Conservation (phyloP, 345 rosid genomes). For the Kernera saxatilis region DNA sequence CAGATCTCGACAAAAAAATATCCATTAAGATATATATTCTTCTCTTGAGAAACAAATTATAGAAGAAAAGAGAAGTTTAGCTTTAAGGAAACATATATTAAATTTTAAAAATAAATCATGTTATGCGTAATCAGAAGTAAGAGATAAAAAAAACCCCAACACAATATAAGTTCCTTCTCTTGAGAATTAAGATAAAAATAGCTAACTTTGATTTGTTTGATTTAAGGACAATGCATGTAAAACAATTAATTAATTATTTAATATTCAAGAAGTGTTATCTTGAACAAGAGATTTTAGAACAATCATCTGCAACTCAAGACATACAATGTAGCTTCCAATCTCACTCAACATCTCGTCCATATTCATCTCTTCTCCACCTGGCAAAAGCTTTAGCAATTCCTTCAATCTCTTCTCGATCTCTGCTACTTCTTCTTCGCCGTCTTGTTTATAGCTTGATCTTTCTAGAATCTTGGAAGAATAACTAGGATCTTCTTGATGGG, state of each 20-base stretch:
- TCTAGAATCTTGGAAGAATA: background rate
- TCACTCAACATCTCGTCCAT: constrained; percentile 31
- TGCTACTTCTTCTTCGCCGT: background rate
- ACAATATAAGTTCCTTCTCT: background rate
- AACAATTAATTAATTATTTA: background rate
- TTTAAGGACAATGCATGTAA: background rate
- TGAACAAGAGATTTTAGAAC: constrained; percentile 28
- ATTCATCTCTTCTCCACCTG: constrained; percentile 38
- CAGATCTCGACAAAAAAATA: too few relatives aligned
- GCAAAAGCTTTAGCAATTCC: constrained; percentile 30
- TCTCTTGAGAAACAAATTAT: background rate
- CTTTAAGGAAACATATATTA: background rate
- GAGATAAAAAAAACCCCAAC: background rate
- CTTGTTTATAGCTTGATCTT: constrained; percentile 9
- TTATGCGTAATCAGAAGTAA: background rate
- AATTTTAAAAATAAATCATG: background rate
- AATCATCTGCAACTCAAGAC: constrained; percentile 40
- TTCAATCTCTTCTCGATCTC: constrained; percentile 16
- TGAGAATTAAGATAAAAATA: background rate
- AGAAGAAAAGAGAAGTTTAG: background rate
- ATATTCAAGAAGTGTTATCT: constrained; percentile 9
- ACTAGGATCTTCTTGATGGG: constrained; percentile 14
- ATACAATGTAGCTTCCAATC: constrained; percentile 37
- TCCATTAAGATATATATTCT: background rate
- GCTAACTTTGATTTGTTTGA: background rate